Evolutionary conservation across 306 rosid species (phyloP), one percentile per base, ranked within the genome.

Genomic region (Corylus americana): DNA sequence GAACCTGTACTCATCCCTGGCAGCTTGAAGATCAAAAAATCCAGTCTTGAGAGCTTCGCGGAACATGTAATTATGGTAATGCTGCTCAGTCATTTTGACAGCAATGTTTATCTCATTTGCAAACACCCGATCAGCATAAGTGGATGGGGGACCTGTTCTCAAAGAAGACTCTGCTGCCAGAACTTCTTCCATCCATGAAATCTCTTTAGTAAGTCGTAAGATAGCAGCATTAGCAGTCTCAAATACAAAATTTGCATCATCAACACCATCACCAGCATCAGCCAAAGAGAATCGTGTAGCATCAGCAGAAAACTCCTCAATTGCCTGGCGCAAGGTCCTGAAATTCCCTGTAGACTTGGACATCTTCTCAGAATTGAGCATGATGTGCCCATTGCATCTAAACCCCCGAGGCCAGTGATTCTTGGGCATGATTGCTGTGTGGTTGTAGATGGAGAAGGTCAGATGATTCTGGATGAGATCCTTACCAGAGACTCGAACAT

Each of bases 231-330:
- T 90, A 71, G 94, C 98, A 69, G 97, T 92, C 77, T 94, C 96
- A 76, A 90, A 92, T 35, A 88, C 98, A 83, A 94, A 94, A 90
- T 92, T 94, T 69, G 97, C 98, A 86, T 92, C 97, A 61, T 94
- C 98, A 67, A 92, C 92, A 5, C 97, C 98, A 86, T 94, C 97
- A 50, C 98, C 97, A 62, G 98, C 98, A 90, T 92, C 96, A 55
- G 98, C 98, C 90, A 94, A 86, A 70, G 98, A 88, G 85, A 94
- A 94, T 5, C 96, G 90, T 2, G 94, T 94, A 44, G 98, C 97
- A 74, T 92, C 98, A 0, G 98, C 97, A 76, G 98, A 94, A 74
- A 90, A 94, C 82, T 92, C 98, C 84, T 94, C 97, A 72, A 94
- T 92, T 75, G 96, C 94, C 80, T 94, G 86, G 69, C 91, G 87